Base-by-base conservation (phyloP, 2,329 filamentous ascomycete genomes). In the Phoma herbarum region DNA sequence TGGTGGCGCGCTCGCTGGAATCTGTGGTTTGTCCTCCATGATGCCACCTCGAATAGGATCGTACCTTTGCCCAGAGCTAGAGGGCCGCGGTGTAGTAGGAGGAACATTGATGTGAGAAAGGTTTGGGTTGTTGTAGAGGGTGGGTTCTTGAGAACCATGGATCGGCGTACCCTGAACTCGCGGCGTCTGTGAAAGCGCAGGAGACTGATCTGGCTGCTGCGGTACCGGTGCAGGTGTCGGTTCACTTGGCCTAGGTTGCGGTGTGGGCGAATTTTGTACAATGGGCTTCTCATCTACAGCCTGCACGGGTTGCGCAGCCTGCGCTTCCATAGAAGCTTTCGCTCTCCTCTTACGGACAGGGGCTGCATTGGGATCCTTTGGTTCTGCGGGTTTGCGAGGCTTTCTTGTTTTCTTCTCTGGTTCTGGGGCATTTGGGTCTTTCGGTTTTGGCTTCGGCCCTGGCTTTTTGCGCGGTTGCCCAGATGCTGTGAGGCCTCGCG, bases 51-150 rank as follows among this genome's bases (percentile, higher is more conserved):
- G 87, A 63, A 97, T 93, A 0, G 93, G 93, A 75, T 97, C 93
- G 78, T 95, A 97, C 69, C 90, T 92, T 71, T 92, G 91, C 42
- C 92, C 90, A 70, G 90, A 90, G 14, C 89, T 88, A 48, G 89
- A 75, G 62, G 80, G 81, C 57, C 83, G 77, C 51, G 82, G 80
- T 60, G 81, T 81, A 48, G 81, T 79, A 12, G 80, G 79, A 76
- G 81, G 59, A 77, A 82, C 43, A 78, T 77, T 68, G 68, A 78
- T 72, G 61, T 76, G 70, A 28, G 70, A 75, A 39, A 76, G 66
- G 35, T 66, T 75, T 42, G 75, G 74, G 55, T 77, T 76, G 62
- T 71, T 74, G 64, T 76, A 71, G 12, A 78, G 64, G n/a, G 64
- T 69, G 55, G 69, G 63, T 48, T 78, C 69, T 52, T 76, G 66